Evolutionary conservation across 1,284 basidiomycete species (phyloP).

Genomic region (Fomitopsis palustris): DNA sequence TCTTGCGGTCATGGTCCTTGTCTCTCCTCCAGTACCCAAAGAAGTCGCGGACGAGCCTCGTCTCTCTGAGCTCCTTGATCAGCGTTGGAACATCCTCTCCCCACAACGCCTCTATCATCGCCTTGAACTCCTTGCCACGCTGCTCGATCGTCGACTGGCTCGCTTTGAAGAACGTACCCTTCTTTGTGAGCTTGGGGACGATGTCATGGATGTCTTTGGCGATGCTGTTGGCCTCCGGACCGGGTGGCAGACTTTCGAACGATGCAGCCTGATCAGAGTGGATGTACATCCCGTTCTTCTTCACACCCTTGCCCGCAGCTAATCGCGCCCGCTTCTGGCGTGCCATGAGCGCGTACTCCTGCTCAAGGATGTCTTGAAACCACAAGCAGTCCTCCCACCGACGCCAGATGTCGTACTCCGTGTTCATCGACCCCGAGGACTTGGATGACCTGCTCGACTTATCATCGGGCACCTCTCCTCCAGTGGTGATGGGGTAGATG

Average conservation of each 20-base stretch:
- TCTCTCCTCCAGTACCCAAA: conserved; percentile 75
- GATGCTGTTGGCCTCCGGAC: conserved; percentile 68
- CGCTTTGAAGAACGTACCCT: conserved; percentile 65
- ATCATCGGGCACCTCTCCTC: conserved; percentile 24
- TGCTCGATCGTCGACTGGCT: conserved; percentile 64
- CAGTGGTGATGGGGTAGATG: conserved; percentile 41
- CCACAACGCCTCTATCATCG: conserved; percentile 57
- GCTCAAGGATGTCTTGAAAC: conserved; percentile 67
- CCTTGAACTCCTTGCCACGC: conserved; percentile 53
- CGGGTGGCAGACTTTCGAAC: conserved; percentile 81
- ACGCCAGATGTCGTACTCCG: conserved; percentile 70
- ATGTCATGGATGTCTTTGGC: conserved; percentile 61
- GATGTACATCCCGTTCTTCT: conserved; percentile 68
- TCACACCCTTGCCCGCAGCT: conserved; percentile 66
- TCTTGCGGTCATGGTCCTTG: conserved; percentile 51
- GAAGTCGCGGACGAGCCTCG: conserved; percentile 62
- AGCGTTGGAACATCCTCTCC: conserved; percentile 58
- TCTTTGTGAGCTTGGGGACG: conserved; percentile 65
- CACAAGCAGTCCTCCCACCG: conserved; percentile 77
- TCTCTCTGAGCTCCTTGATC: conserved; percentile 59
- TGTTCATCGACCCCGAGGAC: conserved; percentile 14
- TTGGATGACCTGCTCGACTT: conserved; percentile 26
- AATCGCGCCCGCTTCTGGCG: conserved; percentile 62
- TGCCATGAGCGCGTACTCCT: conserved; percentile 58
- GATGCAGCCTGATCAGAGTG: conserved; percentile 69